Base-by-base conservation (phyloP, 768 basidiomycete species). In the Psilocybe tampanensis region DNA sequence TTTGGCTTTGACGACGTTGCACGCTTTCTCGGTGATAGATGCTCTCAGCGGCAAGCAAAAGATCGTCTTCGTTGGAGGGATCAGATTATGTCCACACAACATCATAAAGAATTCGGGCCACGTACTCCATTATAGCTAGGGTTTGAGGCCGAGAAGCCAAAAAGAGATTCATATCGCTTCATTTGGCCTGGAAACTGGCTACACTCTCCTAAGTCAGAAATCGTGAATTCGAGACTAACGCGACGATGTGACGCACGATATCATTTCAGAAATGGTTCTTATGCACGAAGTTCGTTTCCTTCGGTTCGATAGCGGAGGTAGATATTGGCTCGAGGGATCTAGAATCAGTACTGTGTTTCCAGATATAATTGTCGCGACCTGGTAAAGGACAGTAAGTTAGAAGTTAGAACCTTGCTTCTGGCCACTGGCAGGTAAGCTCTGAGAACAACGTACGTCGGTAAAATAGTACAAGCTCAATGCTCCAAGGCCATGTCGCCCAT, bases 401-500 rank as follows among this genome's bases (percentile, higher is more conserved):
- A n/a, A n/a, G n/a, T n/a, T n/a, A n/a, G n/a, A n/a, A n/a, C n/a
- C n/a, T n/a, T n/a, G n/a, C n/a, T n/a, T n/a, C n/a, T n/a, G n/a
- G n/a, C n/a, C n/a, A n/a, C n/a, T n/a, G n/a, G n/a, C n/a, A n/a
- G n/a, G n/a, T n/a, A n/a, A n/a, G n/a, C n/a, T 6, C 19, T 13
- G 3, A 45, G 13, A 42, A 23, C 17, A 11, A 45, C 72, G 52
- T 52, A 81, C 81, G 58, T 82, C 80, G 0, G 77, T 74, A 54
- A 82, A 75, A 63, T 82, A 79, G 58, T 75, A 84, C 66, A 81
- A 74, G 1, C 76, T 74, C 8, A 84, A 64, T 6, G 79, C 77
- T 0, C 82, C 82, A 7, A 79, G 67, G 3, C 82, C 82, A 66
- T 79, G 80, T 47, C 75, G 71, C 0, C 82, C 82, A 47, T 81